Conservation (phyloP, 2,329 filamentous ascomycete genomes). For the Phyllosticta capitalensis region DNA sequence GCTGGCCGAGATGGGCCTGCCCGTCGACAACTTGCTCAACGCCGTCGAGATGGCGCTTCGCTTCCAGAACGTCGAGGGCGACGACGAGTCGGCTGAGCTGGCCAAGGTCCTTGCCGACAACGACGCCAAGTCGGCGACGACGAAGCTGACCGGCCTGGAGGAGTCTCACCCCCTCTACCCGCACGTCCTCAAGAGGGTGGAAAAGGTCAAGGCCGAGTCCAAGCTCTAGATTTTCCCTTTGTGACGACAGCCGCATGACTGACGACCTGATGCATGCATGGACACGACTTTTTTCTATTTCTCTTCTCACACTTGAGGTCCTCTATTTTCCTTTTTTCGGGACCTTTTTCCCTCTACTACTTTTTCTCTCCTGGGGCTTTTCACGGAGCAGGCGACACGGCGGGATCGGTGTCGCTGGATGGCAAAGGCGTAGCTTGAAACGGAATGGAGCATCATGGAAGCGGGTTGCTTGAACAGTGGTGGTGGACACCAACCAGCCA, state of each 20-base stretch:
- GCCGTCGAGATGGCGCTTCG: slow-evolving; percentile 86
- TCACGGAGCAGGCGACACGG: neutral
- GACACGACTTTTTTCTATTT: neutral
- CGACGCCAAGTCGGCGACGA: slow-evolving; percentile 63
- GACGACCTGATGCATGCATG: neutral
- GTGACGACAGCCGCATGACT: neutral
- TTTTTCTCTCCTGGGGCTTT: neutral
- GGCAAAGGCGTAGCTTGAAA: neutral
- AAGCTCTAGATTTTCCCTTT: neutral
- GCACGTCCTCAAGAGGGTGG: slow-evolving; percentile 66
- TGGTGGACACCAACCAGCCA: neutral
- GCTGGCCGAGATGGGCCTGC: slow-evolving; percentile 70
- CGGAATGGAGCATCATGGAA: neutral
- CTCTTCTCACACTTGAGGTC: neutral
- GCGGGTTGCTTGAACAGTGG: neutral
- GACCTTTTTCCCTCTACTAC: neutral
- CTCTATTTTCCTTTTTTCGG: neutral
- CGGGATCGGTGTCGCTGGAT: neutral
- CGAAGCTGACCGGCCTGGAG: slow-evolving; percentile 73
- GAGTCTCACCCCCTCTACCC: slow-evolving; percentile 66
- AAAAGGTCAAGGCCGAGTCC: slow-evolving; percentile 57
- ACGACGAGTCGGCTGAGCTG: slow-evolving; percentile 80
- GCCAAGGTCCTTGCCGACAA: slow-evolving; percentile 74
- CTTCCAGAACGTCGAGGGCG: slow-evolving; percentile 89
- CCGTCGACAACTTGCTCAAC: slow-evolving; percentile 64